Percentiles rank a stretch among this genome's conserved stretches.
Evolutionary conservation across 139 green algal species (phyloP).

Genomic region (Tetradesmus lagerheimii): DNA sequence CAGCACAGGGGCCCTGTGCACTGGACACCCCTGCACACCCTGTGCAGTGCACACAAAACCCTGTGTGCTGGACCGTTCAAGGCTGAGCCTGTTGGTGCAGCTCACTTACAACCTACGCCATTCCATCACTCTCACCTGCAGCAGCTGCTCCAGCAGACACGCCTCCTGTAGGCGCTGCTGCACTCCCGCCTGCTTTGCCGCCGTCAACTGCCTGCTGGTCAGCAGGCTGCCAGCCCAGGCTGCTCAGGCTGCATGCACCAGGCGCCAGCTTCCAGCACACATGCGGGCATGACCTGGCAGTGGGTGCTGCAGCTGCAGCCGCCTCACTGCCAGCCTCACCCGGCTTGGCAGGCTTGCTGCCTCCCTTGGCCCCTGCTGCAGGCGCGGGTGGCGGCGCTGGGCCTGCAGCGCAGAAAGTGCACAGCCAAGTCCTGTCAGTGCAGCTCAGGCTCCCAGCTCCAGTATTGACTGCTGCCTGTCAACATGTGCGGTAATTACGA

Average conservation of each 20-base stretch:
- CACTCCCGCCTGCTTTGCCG: not conserved
- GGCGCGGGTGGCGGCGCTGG: conserved; percentile 21
- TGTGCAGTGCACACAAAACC: too few relatives aligned
- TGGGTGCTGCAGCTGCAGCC: not conserved
- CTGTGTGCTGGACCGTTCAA: too few relatives aligned
- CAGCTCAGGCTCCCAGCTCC: too few relatives aligned
- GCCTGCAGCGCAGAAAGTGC: not conserved
- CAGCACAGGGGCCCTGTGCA: too few relatives aligned
- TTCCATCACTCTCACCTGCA: not conserved
- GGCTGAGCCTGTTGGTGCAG: too few relatives aligned
- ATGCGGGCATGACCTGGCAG: not conserved
- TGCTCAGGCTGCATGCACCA: not conserved
- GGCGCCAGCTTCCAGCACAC: not conserved
- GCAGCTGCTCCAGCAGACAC: not conserved
- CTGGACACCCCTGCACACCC: too few relatives aligned
- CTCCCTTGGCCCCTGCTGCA: not conserved
- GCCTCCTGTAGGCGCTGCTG: not conserved
- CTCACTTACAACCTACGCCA: too few relatives aligned
- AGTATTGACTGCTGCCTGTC: too few relatives aligned
- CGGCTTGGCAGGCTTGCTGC: not conserved
- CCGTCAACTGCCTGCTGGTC: conserved; percentile 6
- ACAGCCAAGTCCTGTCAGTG: not conserved
- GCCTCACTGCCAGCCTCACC: not conserved
- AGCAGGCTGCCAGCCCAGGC: conserved; percentile 22
- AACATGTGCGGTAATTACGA: too few relatives aligned